Base-by-base conservation (phyloP, 306 rosid genomes). In the Morella rubra region DNA sequence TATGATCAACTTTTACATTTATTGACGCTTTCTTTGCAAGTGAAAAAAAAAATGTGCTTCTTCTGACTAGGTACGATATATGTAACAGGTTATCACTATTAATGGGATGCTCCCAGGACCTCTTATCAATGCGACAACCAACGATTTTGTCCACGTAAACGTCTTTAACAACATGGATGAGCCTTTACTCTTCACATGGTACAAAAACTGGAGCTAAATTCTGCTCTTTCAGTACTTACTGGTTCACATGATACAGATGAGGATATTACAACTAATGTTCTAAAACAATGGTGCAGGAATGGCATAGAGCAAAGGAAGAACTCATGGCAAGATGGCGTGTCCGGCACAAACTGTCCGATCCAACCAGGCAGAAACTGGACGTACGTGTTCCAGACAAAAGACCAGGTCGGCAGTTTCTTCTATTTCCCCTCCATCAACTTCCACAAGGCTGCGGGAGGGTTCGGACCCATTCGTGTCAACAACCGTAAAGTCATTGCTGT, bases 321-420 rank as follows among this genome's bases (percentile, higher is more conserved):
- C 81, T 92, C 98, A 77, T 92, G 97, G 99, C 91, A 95, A 88
- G 97, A 95, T 87, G 97, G 99, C 50, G 97, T 95, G 27, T 89
- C 97, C 0, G 97, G 98, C 45, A 91, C 93, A 61, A 91, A 92
- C 72, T 92, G 97, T 74, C 96, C 97, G 10, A 92, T 95, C 54
- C 81, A 68, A 73, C 85, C 97, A 0, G 85, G 86, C 4, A 81
- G 56, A 0, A 92, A 82, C 80, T 95, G 95, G 92, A 95, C 96
- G 27, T 89, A 85, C 61, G 89, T 52, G 76, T 91, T 96, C 80
- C 83, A 85, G 46, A 66, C 83, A 10, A 96, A 92, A 83, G 99
- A 92, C 76, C 99, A 96, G 76, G 92, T 96, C 56, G 97, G 96
- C 73, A 88, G 86, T 32, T 92, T 90, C 90, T 89, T 79, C 83